Conservation (phyloP, 768 basidiomycete species). For the Kwoniella sp. region DNA sequence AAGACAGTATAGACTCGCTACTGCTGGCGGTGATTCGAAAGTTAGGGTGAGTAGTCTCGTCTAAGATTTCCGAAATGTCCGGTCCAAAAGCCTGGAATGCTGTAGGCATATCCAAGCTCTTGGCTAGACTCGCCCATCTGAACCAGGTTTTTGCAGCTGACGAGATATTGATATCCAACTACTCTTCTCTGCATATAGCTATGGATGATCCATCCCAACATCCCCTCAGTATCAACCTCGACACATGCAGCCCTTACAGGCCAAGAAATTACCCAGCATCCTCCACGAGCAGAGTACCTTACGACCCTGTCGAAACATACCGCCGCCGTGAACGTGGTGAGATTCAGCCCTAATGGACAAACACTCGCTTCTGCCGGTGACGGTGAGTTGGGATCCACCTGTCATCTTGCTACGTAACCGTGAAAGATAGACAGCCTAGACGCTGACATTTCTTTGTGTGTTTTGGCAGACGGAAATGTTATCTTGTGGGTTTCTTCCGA, state of each 20-base stretch:
- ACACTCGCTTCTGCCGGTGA: slow-evolving; percentile 95
- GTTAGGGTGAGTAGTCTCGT: slow-evolving; percentile 72
- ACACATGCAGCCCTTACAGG: slow-evolving; percentile 39
- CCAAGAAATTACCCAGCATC: slow-evolving; percentile 59
- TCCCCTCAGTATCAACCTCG: slow-evolving; percentile 64
- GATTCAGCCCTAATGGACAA: slow-evolving; percentile 96
- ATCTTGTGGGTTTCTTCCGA: slow-evolving; percentile 90
- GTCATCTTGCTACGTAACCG: slow-evolving; percentile 4
- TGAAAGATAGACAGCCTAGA: too few species aligned
- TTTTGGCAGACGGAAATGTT: slow-evolving; percentile 99
- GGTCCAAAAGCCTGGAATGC: too few species aligned
- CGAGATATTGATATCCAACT: not conserved
- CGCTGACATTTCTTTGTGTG: too few species aligned
- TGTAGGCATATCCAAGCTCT: too few species aligned
- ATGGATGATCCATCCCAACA: slow-evolving; percentile 94
- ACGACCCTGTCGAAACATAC: slow-evolving; percentile 91
- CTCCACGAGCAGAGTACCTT: slow-evolving; percentile 92
- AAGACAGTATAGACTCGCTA: slow-evolving; percentile 84
- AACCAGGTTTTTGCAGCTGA: too few species aligned
- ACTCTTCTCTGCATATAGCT: slow-evolving; percentile 60
- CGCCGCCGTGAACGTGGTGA: slow-evolving; percentile 91
- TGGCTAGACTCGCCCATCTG: too few species aligned
- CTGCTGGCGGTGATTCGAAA: slow-evolving; percentile 94
- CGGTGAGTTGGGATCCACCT: slow-evolving; percentile 64
- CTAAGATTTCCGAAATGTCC: not conserved